Evolutionary conservation across 1,284 basidiomycete species (phyloP), one percentile per base, ranked within the genome.

Genomic region (Inonotus hispidus): DNA sequence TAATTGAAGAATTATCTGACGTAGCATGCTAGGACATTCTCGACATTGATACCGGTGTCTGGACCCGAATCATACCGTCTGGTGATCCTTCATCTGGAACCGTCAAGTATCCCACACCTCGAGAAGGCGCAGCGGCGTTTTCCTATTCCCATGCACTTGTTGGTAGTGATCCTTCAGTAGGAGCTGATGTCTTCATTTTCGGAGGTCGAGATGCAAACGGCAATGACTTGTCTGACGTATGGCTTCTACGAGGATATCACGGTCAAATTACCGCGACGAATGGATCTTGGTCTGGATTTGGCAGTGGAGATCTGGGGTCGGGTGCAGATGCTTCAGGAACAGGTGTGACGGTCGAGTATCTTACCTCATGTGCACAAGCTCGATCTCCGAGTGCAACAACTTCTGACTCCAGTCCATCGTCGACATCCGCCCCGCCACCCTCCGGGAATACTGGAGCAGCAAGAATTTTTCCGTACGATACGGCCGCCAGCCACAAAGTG

Each of bases 111-210:
- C 90, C 88, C 3, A 74, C 75, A 38, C 82, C 87, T 53, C 83
- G 90, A 53, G 77, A 86, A 71, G 90, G 90, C 25, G 84, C 88
- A 27, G 80, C 79, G n/a, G 85, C 81, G 1, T 70, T 90, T 45
- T 82, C 87, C 3, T 84, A 74, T 65, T 65, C 69, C 16, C 64
- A 72, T 54, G 77, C 80, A 1, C 76, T 91, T 8, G 84, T 88
- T 14, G 88, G 89, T 7, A 66, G 67, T 8, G 73, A 78, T 39
- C 76, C 79, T 23, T 70, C 68, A 37, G 67, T 68, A n/a, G 82
- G 79, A 37, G 78, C 87, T 27, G 90, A 92, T 68, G 87, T 82
- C n/a, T 79, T 92, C 53, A 81, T 92, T 11, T 92, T 89, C 67
- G 90, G 90, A 50, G 90, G 90, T 27, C 79, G 81, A 66, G 87